Evolutionary conservation across 2,329 filamentous ascomycete genomes (phyloP).

Genomic region (Zymoseptoria pseudotritici): DNA sequence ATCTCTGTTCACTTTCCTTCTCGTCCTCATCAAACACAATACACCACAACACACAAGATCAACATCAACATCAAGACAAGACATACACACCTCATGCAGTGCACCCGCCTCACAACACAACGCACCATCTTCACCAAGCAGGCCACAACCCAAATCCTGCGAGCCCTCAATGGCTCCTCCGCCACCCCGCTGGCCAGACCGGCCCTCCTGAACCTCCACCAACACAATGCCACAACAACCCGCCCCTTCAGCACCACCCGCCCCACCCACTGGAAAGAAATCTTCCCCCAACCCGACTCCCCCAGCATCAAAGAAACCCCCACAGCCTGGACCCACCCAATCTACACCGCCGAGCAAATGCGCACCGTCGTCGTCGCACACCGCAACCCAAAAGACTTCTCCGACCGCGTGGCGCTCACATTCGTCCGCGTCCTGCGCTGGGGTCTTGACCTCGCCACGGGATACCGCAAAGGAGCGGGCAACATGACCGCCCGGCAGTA

Average conservation of each 20-base stretch:
- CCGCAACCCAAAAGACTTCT: conserved; percentile 61
- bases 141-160: conserved; percentile 32
- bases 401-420: conserved; percentile 71
- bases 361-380: conserved; percentile 65
- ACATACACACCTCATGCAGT: conserved; percentile 16
- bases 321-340: conserved; percentile 44
- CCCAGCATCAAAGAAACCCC: conserved; percentile 38
- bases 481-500: conserved; percentile 79
- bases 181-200: conserved; percentile 25
- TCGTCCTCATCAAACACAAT: not conserved
- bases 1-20: not conserved
- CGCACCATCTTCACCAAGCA: conserved; percentile 30
- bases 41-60: not conserved
- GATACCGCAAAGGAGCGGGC: conserved; percentile 56
- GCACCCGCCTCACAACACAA: conserved; percentile 18
- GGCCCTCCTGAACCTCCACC: conserved; percentile 28
- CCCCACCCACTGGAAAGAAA: conserved; percentile 30
- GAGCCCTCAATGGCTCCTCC: conserved; percentile 29
- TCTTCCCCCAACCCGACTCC: conserved; percentile 41
- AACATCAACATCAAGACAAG: not conserved
- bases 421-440: conserved; percentile 69
- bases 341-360: conserved; percentile 75
- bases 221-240: conserved; percentile 14
- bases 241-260: conserved; percentile 37
- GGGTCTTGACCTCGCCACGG: conserved; percentile 74